These are phyloP conservation scores for Dioscorea cayenensis DNA, from an alignment of 116 monocot genomes.

Conservation along the genomic window DNA sequence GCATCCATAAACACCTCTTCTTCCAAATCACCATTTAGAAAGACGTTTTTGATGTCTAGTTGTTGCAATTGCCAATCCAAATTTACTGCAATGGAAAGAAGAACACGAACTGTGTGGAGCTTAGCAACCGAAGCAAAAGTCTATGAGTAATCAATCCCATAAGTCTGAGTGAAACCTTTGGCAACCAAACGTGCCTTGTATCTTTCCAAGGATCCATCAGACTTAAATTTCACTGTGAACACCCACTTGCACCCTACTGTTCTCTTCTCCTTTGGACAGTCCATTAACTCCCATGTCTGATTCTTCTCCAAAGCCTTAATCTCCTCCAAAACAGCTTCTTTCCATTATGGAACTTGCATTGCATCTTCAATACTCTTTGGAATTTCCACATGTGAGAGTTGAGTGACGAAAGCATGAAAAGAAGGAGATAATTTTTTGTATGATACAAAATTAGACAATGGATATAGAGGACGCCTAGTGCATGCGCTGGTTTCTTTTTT, in stretches of 20 bases:
- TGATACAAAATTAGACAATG: no score
- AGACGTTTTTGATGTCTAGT: not conserved
- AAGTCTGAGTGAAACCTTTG: constrained; percentile 4
- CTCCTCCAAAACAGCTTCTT: not conserved
- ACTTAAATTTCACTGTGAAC: constrained; percentile 7
- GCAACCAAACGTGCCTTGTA: constrained; percentile 8
- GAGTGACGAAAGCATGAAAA: no score
- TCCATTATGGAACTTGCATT: not conserved
- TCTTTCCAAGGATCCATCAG: constrained; percentile 1
- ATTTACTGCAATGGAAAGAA: not conserved
- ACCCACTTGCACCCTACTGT: constrained; percentile 8
- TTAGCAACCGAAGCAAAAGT: not conserved
- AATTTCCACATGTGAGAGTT: no score
- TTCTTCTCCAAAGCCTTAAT: not conserved
- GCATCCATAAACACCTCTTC: not conserved
- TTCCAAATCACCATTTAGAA: not conserved
- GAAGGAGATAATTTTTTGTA: no score
- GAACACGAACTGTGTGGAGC: not conserved
- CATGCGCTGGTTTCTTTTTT: no score
- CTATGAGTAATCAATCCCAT: constrained; percentile 6
- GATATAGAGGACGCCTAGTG: no score
- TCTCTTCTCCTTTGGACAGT: not conserved
- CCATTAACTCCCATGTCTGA: not conserved
- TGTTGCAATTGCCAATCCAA: not conserved
- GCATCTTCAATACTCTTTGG: not conserved